Evolutionary conservation across 2,329 filamentous ascomycete genomes (phyloP), one percentile per base, ranked within the genome.

Genomic region (Hymenoscyphus linearis): DNA sequence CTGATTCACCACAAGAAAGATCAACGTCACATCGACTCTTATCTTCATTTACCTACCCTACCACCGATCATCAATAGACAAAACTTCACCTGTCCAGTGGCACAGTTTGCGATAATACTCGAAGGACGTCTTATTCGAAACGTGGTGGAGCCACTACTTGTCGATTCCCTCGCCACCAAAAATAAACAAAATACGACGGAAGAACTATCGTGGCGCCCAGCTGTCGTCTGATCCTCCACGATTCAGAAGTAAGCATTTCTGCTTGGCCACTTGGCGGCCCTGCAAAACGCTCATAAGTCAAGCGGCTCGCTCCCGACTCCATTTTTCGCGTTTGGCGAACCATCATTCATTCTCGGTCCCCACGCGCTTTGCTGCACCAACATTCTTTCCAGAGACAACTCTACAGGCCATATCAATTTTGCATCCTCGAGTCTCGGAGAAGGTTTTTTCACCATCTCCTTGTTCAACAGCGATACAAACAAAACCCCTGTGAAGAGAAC

Each of bases 111-210:
- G 25, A 25, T n/a, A 22, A 5, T 34, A 16, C 14, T 53, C 26
- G 52, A 27, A 34, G 16, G 40, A 57, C 44, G 35, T 31, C 56
- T 34, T 52, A 47, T 50, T 50, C 40, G 56, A 58, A 58, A 58
- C 56, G 31, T 34, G 10, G 37, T 35, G 25, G 26, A 27, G 25
- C 56, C 37, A 52, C 37, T 35, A 5, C 31, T 14, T 52, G 52
- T 34, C 56, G 18, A 22, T 14, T 52, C 50, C 37, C 27, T n/a
- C 18, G 52, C 35, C 13, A 26, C 35, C 47, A 50, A 50, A 37
- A 58, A 22, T 44, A 31, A 31, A 31, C 31, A 31, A 31, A 31
- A 31, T 31, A 31, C 31, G 10, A 31, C 31, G 31, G 31, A 31
- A 31, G 3, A 31, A 31, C 31, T 31, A 31, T 31, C 31, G 31